Evolutionary conservation across 2,329 filamentous ascomycete genomes (phyloP).

Genomic region (Talaromyces sp.): DNA sequence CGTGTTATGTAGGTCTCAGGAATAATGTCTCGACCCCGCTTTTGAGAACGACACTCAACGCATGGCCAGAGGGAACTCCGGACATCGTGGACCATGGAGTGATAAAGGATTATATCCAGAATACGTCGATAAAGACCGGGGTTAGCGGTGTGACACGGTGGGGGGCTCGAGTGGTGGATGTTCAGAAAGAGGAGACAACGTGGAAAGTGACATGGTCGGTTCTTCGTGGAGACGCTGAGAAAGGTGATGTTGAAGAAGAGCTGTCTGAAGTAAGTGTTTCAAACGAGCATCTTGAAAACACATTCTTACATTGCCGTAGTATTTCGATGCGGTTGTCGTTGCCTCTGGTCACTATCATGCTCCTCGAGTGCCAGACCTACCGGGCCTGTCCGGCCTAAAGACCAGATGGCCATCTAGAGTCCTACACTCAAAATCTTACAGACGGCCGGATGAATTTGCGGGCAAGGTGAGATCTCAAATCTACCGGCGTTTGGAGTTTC

Average conservation of each 20-base stretch:
- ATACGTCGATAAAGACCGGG: constrained; percentile 49
- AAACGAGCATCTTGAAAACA: not conserved
- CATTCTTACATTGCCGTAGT: constrained; percentile 29
- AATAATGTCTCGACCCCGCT: constrained; percentile 53
- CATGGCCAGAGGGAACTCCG: constrained; percentile 57
- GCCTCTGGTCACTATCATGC: constrained; percentile 54
- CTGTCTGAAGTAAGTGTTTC: not conserved
- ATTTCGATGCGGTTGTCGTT: constrained; percentile 50
- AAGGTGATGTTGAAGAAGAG: not conserved
- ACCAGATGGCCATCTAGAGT: constrained; percentile 41
- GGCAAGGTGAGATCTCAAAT: constrained; percentile 46
- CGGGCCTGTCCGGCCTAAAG: constrained; percentile 46
- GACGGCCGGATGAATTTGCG: constrained; percentile 44
- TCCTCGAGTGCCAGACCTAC: constrained; percentile 46
- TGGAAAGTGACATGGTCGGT: constrained; percentile 52
- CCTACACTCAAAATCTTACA: constrained; percentile 50
- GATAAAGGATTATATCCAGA: constrained; percentile 58
- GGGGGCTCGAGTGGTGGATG: constrained; percentile 55
- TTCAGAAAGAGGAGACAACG: constrained; percentile 41
- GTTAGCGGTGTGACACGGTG: constrained; percentile 51
- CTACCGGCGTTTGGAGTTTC: constrained; percentile 21
- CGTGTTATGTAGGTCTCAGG: constrained; percentile 49
- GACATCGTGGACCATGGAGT: constrained; percentile 56
- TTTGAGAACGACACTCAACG: constrained; percentile 45
- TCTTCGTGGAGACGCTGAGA: constrained; percentile 28